Evolutionary conservation across 1,284 basidiomycete genomes (phyloP).

Genomic region (Rhodofomes roseus): DNA sequence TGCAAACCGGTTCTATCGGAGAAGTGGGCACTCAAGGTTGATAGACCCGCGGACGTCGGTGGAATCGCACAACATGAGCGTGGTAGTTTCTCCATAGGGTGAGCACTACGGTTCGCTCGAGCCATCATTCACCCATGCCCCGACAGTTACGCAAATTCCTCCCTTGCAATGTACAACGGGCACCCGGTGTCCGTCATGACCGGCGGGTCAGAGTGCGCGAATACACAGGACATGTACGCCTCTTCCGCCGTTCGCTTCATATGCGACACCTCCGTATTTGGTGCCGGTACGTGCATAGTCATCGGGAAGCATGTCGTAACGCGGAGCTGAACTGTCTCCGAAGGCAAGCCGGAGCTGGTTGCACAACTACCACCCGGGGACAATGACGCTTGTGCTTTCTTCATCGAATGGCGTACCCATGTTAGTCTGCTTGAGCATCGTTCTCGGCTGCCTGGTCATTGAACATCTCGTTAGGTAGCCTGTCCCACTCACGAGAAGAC

Average conservation of each 20-base stretch:
- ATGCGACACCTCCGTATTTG: constrained; percentile 54
- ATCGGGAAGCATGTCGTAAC: background rate
- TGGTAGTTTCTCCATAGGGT: constrained; percentile 74
- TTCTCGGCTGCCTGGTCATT: constrained; percentile 7
- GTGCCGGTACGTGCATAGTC: constrained; percentile 36
- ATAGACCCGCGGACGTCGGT: constrained; percentile 52
- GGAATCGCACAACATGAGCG: constrained; percentile 59
- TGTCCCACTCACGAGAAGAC: constrained; percentile 57
- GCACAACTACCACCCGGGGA: constrained; percentile 62
- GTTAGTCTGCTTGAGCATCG: constrained; percentile 34
- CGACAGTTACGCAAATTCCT: constrained; percentile 56
- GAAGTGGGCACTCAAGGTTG: constrained; percentile 51
- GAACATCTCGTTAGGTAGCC: constrained; percentile 43
- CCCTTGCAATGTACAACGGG: constrained; percentile 46
- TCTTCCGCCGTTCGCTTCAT: constrained; percentile 65
- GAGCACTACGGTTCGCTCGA: constrained; percentile 18
- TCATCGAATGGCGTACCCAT: constrained; percentile 70
- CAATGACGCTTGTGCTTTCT: constrained; percentile 60
- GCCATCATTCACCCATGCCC: background rate
- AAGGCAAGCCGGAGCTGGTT: constrained; percentile 52
- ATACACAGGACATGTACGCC: constrained; percentile 43
- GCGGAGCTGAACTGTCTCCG: background rate
- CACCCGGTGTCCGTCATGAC: constrained; percentile 46
- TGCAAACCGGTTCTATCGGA: constrained; percentile 56
- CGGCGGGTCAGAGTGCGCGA: constrained; percentile 58